These are phyloP conservation scores for Ehretia macrophylla DNA, from an alignment of 257 asterid genomes.

Conservation along the genomic window DNA sequence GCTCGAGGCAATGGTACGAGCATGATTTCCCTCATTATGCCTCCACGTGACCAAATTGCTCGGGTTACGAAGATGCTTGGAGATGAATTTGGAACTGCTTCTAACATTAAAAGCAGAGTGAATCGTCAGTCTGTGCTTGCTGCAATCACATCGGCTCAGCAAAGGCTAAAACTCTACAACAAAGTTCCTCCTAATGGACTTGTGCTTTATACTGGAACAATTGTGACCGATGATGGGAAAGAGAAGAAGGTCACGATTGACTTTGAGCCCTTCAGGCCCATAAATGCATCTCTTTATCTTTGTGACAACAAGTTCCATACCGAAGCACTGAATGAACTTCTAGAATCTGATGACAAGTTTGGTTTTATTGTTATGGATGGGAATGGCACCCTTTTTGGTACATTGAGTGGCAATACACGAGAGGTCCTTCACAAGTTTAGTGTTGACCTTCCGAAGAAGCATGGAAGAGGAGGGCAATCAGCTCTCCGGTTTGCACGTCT, in stretches of 20 bases:
- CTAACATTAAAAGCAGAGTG: conserved; percentile 15
- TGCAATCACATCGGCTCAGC: conserved; percentile 25
- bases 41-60: conserved; percentile 19
- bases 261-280: conserved; percentile 19
- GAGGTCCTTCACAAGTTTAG: conserved; percentile 21
- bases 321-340: conserved; percentile 15
- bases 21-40: conserved; percentile 22
- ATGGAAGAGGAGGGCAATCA: conserved; percentile 23
- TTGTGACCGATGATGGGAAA: conserved; percentile 21
- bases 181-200: conserved; percentile 21
- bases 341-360: conserved; percentile 23
- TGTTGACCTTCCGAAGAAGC: conserved; percentile 21
- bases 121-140: conserved; percentile 23
- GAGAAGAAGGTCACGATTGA: conserved; percentile 23
- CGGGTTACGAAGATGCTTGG: conserved; percentile 25
- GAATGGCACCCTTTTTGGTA: conserved; percentile 22
- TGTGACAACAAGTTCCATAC: conserved; percentile 24
- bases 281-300: conserved; percentile 21
- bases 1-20: conserved; percentile 26
- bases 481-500: conserved; percentile 23
- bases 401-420: conserved; percentile 16
- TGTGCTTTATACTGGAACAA: conserved; percentile 19
- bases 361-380: conserved; percentile 25
- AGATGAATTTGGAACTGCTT: conserved; percentile 16
- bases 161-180: conserved; percentile 20